Base-by-base conservation (phyloP, 1,284 basidiomycete genomes). In the Ceratobasidium sp. region DNA sequence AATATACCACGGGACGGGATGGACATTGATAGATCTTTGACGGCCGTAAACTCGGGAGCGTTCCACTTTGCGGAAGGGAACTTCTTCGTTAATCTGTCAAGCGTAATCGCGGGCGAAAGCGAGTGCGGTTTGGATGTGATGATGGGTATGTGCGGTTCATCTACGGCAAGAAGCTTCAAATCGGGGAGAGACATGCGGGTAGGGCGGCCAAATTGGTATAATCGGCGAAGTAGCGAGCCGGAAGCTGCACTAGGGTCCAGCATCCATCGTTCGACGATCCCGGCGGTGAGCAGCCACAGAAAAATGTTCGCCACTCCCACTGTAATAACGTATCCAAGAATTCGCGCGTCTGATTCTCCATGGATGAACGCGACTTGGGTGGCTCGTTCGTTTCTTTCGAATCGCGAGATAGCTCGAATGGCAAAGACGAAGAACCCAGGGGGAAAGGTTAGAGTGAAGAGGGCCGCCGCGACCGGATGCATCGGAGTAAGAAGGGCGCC, bases 401-500 rank as follows among this genome's bases (percentile, higher is more conserved):
- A 70, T 0, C 34, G 54, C 17, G 66, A 52, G 37, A 77, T 37
- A 43, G 61, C 65, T 11, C 59, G 40, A 29, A 77, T 67, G 22
- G 89, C 89, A 79, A 93, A 94, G 17, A 93, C 86, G 80, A 91
- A 94, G 82, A 90, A 94, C 13, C 88, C 88, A 0, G 93, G 90
- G 0, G 93, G 93, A 81, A 94, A 93, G 49, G 94, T 82, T 68
- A 95, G 80, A 0, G 90, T 88, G 80, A 92, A 90, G 40, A 93
- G 84, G 71, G 89, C 88, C 4, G 88, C 89, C 0, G 84, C 85
- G 0, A 83, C 86, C 7, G 86, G 88, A 1, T 84, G 82, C 25
- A 81, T 80, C 34, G 84, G 83, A 76, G 90, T 85, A 0, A 91
- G 86, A 46, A 92, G 82, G 0, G 90, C 92, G 19, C 93, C 80